phyloP scores from a whole-genome alignment of 2,329 filamentous ascomycete species.

The Xylariaceae sp. region DNA sequence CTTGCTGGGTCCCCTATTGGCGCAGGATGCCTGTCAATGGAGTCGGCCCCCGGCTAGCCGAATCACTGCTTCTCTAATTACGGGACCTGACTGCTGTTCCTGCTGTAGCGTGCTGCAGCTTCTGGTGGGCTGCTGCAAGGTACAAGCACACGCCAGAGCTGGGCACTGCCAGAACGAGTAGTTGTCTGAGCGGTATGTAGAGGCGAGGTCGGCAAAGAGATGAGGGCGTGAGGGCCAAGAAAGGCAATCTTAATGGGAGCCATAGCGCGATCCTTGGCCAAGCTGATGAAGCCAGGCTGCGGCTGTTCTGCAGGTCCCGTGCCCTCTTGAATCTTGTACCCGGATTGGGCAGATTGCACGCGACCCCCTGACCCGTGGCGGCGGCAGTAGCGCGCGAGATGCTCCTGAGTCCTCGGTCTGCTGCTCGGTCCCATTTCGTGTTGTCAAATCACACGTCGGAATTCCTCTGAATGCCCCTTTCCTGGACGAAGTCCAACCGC shows the following conservation, averaged over 20 bases:
- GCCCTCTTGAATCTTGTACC: neutral
- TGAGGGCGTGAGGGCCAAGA: neutral
- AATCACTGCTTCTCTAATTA: neutral
- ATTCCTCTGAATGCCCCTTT: too few relatives aligned
- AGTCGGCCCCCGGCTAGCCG: neutral
- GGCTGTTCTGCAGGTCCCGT: too few relatives aligned
- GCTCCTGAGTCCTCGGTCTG: too few relatives aligned
- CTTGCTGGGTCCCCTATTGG: neutral
- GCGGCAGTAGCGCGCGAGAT: too few relatives aligned
- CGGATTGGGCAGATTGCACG: neutral
- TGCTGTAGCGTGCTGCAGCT: too few relatives aligned
- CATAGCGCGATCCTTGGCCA: neutral
- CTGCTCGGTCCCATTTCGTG: too few relatives aligned
- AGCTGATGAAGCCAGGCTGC: neutral
- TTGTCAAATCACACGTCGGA: too few relatives aligned
- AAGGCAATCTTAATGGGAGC: neutral
- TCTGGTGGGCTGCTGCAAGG: neutral
- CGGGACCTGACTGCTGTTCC: neutral
- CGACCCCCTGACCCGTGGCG: too few relatives aligned
- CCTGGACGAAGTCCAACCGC: too few relatives aligned
- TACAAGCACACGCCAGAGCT: neutral
- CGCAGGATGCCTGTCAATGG: neutral
- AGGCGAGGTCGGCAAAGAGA: too few relatives aligned
- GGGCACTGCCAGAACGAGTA: neutral
- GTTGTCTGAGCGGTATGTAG: too few relatives aligned